Percentiles rank a stretch among this genome's conserved stretches.
phyloP scores from a whole-genome alignment of 2,329 filamentous ascomycete species.

The Fusarium zealandicum region DNA sequence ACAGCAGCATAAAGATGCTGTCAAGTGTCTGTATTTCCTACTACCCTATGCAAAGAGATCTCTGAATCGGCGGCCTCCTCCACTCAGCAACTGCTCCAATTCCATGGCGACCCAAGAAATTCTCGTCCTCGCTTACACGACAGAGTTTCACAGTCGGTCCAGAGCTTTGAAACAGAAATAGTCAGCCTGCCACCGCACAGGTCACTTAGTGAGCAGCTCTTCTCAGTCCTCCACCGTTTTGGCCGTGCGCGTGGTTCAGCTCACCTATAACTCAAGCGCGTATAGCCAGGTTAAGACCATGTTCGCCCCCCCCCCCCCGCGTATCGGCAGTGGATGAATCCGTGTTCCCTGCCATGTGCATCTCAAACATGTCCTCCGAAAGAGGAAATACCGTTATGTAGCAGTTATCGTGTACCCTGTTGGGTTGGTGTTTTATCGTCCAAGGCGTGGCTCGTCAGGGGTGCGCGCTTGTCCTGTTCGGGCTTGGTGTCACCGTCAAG shows the following conservation, averaged over 20 bases:
- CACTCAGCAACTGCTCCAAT: constrained; percentile 9
- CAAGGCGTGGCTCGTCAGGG: constrained; percentile 19
- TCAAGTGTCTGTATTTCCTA: too few relatives aligned
- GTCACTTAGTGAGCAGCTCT: not conserved
- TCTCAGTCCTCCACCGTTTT: not conserved
- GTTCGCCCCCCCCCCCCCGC: constrained; percentile 21
- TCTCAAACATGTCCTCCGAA: constrained; percentile 25
- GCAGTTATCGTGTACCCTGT: constrained; percentile 23
- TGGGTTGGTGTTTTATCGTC: constrained; percentile 31
- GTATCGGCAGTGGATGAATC: constrained; percentile 25
- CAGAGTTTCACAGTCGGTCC: constrained; percentile 23
- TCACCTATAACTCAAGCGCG: constrained; percentile 3
- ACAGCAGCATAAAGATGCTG: too few relatives aligned
- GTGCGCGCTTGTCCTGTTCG: constrained; percentile 7
- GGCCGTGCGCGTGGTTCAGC: constrained; percentile 8
- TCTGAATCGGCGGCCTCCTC: too few relatives aligned
- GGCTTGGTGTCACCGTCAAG: constrained; percentile 18
- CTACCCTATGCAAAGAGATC: too few relatives aligned
- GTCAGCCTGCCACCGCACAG: constrained; percentile 20
- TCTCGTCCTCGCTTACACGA: constrained; percentile 27
- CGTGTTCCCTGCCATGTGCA: constrained; percentile 32
- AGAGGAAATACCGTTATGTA: constrained; percentile 12
- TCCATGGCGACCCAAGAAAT: too few relatives aligned
- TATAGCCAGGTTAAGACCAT: constrained; percentile 12
- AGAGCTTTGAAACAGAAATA: constrained; percentile 29